A percentile compares a stretch with the other conserved stretches of the same genome.
phyloP scores from a whole-genome alignment of 1,284 basidiomycete genomes.

The Cutaneotrichosporon dermatis region DNA sequence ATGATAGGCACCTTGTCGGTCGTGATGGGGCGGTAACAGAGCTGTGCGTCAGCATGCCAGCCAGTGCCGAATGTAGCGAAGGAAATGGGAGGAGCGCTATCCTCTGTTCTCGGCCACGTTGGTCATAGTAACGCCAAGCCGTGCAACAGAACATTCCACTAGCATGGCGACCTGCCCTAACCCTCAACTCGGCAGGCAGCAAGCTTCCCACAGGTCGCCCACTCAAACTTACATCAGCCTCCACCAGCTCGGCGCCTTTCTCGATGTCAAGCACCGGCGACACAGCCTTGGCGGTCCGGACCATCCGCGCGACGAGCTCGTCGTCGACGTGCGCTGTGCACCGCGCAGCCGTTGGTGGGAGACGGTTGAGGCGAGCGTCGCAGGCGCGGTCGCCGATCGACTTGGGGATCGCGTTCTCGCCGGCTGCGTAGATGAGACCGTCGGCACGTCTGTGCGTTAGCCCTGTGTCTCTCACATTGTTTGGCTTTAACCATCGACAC shows the following conservation, averaged over 20 bases:
- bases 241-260: slow-evolving; percentile 10
- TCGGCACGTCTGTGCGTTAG: slow-evolving; percentile 6
- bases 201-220: too few species aligned
- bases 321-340: slow-evolving; percentile 6
- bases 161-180: too few species aligned
- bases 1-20: slow-evolving; percentile 14
- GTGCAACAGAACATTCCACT: too few species aligned
- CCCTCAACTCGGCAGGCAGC: too few species aligned
- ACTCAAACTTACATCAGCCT: slow-evolving; percentile 11
- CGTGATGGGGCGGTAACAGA: slow-evolving; percentile 17
- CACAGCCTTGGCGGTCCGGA: slow-evolving; percentile 8
- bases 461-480: background rate
- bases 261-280: slow-evolving; percentile 8
- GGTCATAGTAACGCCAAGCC: too few species aligned
- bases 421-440: slow-evolving; percentile 11
- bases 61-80: background rate
- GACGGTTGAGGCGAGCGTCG: slow-evolving; percentile 10
- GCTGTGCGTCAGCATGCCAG: background rate
- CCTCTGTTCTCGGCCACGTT: too few species aligned
- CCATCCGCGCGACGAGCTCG: slow-evolving; percentile 12
- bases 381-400: slow-evolving; percentile 4
- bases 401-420: slow-evolving; percentile 14
- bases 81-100: too few species aligned
- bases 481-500: too few species aligned
- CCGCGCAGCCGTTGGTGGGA: slow-evolving; percentile 7